phyloP scores from a whole-genome alignment of 208 protist genomes.

The Trypanosoma vivax region DNA sequence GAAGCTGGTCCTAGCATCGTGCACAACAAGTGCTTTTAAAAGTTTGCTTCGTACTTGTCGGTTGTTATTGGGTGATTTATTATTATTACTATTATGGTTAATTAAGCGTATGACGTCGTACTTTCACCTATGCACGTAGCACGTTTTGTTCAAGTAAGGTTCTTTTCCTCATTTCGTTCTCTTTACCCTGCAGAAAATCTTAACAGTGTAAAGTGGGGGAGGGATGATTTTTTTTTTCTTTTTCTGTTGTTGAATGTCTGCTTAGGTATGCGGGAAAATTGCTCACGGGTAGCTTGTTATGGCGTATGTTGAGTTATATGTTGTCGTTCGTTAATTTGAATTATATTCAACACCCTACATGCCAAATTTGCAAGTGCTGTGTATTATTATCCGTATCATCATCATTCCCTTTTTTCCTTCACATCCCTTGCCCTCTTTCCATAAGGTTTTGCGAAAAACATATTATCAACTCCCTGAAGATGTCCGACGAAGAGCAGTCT shows the following conservation, averaged over 20 bases:
- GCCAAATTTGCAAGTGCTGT: not conserved
- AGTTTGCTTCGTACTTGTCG: not conserved
- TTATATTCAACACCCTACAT: not conserved
- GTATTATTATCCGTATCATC: not conserved
- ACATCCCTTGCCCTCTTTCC: not conserved
- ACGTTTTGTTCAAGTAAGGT: no score
- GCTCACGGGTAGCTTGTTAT: no score
- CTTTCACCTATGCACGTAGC: no score
- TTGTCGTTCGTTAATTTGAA: not conserved
- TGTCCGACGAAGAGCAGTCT: constrained; percentile 62
- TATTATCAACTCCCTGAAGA: constrained; percentile 22
- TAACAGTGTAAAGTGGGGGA: no score
- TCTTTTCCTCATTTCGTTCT: no score
- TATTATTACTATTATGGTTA: constrained; percentile 1
- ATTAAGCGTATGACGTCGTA: no score
- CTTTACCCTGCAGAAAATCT: no score
- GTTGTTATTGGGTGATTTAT: not conserved
- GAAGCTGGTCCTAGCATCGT: constrained; percentile 95
- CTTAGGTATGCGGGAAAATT: no score
- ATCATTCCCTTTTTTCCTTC: constrained; percentile 6
- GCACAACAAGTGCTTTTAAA: constrained; percentile 53
- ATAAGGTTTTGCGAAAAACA: not conserved
- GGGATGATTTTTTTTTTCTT: no score
- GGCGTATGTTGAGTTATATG: no score
- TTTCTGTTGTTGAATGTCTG: no score